Conservation (phyloP, 2,329 filamentous ascomycete genomes). For the Fusarium compactum region DNA sequence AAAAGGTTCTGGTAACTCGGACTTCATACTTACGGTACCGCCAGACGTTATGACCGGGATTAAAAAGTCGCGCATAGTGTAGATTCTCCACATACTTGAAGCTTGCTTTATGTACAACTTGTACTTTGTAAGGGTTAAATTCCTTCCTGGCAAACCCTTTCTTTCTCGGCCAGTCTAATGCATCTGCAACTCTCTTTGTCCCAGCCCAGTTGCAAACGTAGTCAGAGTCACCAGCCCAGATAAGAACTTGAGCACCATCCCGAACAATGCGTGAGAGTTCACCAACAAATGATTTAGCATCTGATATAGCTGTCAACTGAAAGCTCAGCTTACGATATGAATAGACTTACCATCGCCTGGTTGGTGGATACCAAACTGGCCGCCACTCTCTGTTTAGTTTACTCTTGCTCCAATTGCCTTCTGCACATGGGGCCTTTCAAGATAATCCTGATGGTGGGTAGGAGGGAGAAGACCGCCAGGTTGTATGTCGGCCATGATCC, state of each 20-base stretch:
- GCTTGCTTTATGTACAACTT: neutral
- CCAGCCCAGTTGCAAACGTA: neutral
- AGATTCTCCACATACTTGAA: neutral
- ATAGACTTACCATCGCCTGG: neutral
- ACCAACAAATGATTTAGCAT: neutral
- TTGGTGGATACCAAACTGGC: neutral
- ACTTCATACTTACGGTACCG: neutral
- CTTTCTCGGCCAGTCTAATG: neutral
- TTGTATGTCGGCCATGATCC: neutral
- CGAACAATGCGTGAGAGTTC: neutral
- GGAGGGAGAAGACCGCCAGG: no score
- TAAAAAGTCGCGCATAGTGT: neutral
- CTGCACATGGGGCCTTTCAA: neutral
- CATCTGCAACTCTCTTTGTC: neutral
- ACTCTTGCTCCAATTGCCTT: neutral
- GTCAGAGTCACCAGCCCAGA: neutral
- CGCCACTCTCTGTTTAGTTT: neutral
- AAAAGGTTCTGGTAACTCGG: accelerated
- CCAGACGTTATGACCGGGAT: neutral
- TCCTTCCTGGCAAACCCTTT: accelerated
- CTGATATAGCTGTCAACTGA: accelerated
- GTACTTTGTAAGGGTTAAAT: neutral
- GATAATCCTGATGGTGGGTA: neutral
- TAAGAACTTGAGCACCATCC: neutral
- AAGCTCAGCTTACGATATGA: neutral